These are phyloP conservation scores for Pseudomonodictys pantanalensis DNA, from an alignment of 495 filamentous ascomycete genomes.

Conservation along the genomic window DNA sequence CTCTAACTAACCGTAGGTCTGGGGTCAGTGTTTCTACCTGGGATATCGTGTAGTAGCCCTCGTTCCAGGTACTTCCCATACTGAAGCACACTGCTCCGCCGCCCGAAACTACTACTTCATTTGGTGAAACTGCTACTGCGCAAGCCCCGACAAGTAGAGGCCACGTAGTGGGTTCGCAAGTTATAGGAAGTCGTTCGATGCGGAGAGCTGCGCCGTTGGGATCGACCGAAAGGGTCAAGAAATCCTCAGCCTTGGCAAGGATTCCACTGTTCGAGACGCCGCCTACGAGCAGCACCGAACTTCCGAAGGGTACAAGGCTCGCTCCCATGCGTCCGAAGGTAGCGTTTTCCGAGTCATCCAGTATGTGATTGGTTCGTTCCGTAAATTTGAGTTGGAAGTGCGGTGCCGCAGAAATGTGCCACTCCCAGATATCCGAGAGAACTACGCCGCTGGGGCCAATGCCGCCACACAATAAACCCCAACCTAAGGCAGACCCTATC, in stretches of 20 bases:
- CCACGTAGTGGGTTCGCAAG: slow-evolving; percentile 25
- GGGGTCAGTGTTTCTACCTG: neutral
- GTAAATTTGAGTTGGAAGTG: slow-evolving; percentile 18
- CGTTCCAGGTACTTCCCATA: slow-evolving; percentile 76
- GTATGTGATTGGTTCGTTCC: slow-evolving; percentile 15
- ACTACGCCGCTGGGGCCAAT: slow-evolving; percentile 60
- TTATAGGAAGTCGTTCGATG: neutral
- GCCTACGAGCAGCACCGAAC: slow-evolving; percentile 22
- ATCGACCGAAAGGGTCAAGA: slow-evolving; percentile 6
- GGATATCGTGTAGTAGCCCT: slow-evolving; percentile 48
- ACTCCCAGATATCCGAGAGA: slow-evolving; percentile 56
- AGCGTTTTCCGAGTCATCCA: slow-evolving; percentile 33
- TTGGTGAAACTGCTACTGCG: slow-evolving; percentile 45
- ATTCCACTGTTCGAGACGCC: slow-evolving; percentile 18
- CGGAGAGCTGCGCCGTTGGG: neutral
- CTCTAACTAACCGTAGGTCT: slow-evolving; percentile 8
- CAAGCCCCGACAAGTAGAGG: slow-evolving; percentile 66
- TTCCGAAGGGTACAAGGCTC: slow-evolving; percentile 14
- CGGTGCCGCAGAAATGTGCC: slow-evolving; percentile 44
- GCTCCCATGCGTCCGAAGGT: slow-evolving; percentile 38
- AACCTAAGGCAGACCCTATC: slow-evolving; percentile 29
- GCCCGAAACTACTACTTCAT: slow-evolving; percentile 60
- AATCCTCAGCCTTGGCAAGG: slow-evolving; percentile 3
- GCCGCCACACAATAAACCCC: slow-evolving; percentile 67
- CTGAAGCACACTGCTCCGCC: slow-evolving; percentile 89